phyloP scores from a whole-genome alignment of 2,329 filamentous ascomycete species.

The Fusarium tuaranense region DNA sequence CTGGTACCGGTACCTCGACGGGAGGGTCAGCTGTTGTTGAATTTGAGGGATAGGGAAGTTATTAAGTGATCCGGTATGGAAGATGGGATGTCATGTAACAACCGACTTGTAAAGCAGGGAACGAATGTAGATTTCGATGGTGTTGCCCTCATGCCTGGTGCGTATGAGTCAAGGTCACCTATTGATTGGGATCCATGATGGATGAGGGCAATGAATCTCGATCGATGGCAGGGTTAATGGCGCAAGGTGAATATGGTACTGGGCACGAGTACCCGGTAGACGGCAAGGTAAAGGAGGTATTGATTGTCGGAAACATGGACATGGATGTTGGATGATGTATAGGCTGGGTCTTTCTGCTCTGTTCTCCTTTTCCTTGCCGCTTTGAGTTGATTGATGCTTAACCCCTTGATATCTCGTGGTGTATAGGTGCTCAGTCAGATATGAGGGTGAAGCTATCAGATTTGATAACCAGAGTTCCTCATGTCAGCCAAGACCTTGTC shows the following conservation, averaged over 20 bases:
- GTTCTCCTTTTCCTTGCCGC: neutral
- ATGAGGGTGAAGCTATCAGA: conserved; percentile 21
- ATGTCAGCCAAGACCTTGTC: conserved; percentile 44
- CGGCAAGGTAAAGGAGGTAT: conserved; percentile 1
- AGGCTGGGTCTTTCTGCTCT: neutral
- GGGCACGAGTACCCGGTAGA: conserved; percentile 9
- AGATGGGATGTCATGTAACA: conserved; percentile 6
- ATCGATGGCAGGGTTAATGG: conserved; percentile 20
- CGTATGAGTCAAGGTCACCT: conserved; percentile 14
- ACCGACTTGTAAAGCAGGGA: conserved; percentile 28
- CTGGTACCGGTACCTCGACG: conserved; percentile 45
- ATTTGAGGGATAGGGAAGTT: conserved; percentile 53
- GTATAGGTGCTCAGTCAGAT: neutral
- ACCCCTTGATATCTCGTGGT: neutral
- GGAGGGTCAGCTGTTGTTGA: conserved; percentile 54
- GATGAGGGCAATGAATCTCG: conserved; percentile 16
- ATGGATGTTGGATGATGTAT: neutral
- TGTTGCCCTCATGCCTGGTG: conserved; percentile 23
- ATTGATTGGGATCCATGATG: neutral
- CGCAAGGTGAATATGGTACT: conserved; percentile 14
- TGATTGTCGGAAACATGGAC: conserved; percentile 9
- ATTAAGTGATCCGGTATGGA: neutral
- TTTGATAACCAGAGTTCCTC: conserved; percentile 42
- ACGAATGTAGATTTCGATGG: conserved; percentile 22
- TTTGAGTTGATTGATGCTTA: neutral